Conservation (phyloP, 805 yeast species). For the Yarrowia sp. region DNA sequence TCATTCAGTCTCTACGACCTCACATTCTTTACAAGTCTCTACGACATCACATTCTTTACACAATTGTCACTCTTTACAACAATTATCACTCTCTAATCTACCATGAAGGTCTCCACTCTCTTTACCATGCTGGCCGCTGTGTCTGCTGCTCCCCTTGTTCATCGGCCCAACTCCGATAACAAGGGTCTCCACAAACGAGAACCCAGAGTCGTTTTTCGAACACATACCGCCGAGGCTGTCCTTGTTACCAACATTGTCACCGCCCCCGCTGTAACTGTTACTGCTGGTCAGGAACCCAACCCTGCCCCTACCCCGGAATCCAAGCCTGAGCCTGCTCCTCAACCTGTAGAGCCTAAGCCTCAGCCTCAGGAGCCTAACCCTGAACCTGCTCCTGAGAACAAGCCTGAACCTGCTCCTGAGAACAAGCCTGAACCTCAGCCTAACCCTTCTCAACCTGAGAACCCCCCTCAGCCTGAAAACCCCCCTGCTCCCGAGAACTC, state of each 20-base stretch:
- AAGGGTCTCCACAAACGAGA: background rate
- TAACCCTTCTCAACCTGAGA: background rate
- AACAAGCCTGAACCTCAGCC: background rate
- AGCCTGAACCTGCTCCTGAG: background rate
- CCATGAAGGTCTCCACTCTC: background rate
- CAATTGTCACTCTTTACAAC: background rate
- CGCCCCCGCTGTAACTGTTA: constrained; percentile 19
- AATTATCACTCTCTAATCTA: background rate
- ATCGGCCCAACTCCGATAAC: background rate
- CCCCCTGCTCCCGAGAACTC: background rate
- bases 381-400: background rate
- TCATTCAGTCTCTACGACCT: too few species aligned
- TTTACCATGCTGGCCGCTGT: background rate
- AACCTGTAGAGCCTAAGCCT: background rate
- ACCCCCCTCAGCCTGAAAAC: background rate
- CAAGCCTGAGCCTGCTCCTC: background rate
- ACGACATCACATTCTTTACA: too few species aligned
- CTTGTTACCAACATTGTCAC: background rate
- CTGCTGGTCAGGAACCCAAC: constrained; percentile 7
- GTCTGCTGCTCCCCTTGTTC: constrained; percentile 1
- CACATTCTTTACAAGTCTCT: too few species aligned
- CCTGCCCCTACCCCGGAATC: background rate
- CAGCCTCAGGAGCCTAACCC: background rate
- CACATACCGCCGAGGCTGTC: constrained; percentile 14
- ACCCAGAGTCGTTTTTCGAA: constrained; percentile 11